Evolutionary conservation across 495 filamentous ascomycete species (phyloP).

Genomic region (Chaetomium tenue): DNA sequence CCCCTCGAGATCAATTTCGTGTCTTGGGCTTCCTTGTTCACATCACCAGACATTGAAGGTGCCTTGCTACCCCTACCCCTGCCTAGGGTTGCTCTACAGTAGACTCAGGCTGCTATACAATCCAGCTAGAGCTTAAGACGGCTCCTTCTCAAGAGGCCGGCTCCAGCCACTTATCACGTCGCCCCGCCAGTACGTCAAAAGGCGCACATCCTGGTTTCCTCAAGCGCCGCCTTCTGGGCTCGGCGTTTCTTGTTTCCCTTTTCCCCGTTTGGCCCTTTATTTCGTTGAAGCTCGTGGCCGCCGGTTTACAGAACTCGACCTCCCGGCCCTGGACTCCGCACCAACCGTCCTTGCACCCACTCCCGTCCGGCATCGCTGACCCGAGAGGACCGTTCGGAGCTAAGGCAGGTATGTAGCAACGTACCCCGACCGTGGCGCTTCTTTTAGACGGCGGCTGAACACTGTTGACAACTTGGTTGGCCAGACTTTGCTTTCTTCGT

Average conservation of each 20-base stretch:
- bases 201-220: neutral
- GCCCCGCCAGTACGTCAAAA: neutral
- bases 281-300: neutral
- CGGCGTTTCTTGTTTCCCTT: neutral
- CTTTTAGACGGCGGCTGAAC: constrained; percentile 31
- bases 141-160: neutral
- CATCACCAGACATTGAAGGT: neutral
- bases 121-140: neutral
- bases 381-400: constrained; percentile 13
- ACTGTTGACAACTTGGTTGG: constrained; percentile 32
- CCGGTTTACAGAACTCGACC: neutral
- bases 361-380: constrained; percentile 19
- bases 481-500: constrained; percentile 23
- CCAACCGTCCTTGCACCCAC: constrained; percentile 10
- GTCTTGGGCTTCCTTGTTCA: neutral
- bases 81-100: neutral
- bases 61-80: neutral
- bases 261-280: neutral
- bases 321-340: neutral
- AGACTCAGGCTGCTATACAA: neutral
- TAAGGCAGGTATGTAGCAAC: constrained; percentile 3
- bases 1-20: neutral
- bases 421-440: constrained; percentile 22
- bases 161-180: neutral
- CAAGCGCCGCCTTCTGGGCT: neutral